Percentiles rank a stretch among this genome's conserved stretches.
Conservation (phyloP, 768 basidiomycete species). For the Termitomyces sp. region DNA sequence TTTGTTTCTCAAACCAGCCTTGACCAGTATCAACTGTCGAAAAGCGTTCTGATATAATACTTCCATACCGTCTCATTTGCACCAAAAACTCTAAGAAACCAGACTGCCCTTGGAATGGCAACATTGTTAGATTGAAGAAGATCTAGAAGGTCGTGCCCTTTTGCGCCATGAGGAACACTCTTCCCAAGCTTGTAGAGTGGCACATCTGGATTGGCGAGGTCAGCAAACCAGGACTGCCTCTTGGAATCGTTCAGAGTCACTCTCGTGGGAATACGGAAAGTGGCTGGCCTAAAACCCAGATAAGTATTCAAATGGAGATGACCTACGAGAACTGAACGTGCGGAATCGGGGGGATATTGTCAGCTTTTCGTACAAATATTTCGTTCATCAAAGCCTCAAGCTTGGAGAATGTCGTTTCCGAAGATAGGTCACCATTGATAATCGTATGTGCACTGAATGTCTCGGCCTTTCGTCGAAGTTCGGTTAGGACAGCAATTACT, state of each 20-base stretch:
- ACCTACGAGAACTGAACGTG: slow-evolving; percentile 27
- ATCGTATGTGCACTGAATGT: slow-evolving; percentile 53
- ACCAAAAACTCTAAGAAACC: slow-evolving; percentile 84
- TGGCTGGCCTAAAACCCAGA: slow-evolving; percentile 39
- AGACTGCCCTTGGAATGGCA: slow-evolving; percentile 75
- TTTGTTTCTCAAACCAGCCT: slow-evolving; percentile 71
- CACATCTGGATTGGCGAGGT: slow-evolving; percentile 75
- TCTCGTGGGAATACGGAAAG: slow-evolving; percentile 77
- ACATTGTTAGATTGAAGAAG: slow-evolving; percentile 72
- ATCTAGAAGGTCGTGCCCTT: slow-evolving; percentile 80
- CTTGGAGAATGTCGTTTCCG: slow-evolving; percentile 46
- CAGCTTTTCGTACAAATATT: slow-evolving; percentile 59
- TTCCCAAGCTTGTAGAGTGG: slow-evolving; percentile 79
- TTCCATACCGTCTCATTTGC: slow-evolving; percentile 72
- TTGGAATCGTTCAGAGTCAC: slow-evolving; percentile 78
- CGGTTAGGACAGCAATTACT: neutral
- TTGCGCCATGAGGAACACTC: slow-evolving; percentile 82
- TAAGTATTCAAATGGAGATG: neutral
- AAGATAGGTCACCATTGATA: slow-evolving; percentile 45
- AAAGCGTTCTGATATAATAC: neutral
- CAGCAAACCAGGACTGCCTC: slow-evolving; percentile 77
- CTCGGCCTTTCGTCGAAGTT: slow-evolving; percentile 44
- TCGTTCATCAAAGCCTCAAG: slow-evolving; percentile 75
- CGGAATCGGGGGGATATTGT: slow-evolving; percentile 56
- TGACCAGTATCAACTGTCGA: slow-evolving; percentile 1